A percentile compares a stretch with the other conserved stretches of the same genome.
Conservation (phyloP, 2,329 filamentous ascomycete genomes). For the Trichoderma brevicompactum region DNA sequence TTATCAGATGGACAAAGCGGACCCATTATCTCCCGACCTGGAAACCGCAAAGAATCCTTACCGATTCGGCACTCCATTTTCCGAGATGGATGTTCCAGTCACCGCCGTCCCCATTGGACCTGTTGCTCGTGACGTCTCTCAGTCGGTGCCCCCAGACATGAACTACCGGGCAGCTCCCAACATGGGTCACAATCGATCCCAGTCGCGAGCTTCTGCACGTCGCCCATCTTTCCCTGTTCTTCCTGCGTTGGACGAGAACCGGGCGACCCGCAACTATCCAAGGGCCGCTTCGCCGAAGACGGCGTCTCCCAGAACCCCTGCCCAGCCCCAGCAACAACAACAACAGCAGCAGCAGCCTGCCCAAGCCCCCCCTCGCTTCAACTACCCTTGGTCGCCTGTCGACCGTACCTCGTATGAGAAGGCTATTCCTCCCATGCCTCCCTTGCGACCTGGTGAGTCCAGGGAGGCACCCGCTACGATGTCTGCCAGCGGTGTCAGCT, state of each 20-base stretch:
- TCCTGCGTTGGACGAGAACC: conserved; percentile 71
- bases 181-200: conserved; percentile 48
- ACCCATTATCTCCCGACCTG: conserved; percentile 59
- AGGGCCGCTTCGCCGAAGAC: conserved; percentile 42
- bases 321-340: conserved; percentile 29
- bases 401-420: conserved; percentile 53
- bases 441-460: conserved; percentile 33
- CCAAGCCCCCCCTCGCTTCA: conserved; percentile 58
- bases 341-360: conserved; percentile 41
- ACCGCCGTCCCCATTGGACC: conserved; percentile 73
- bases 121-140: conserved; percentile 76
- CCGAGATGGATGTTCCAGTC: conserved; percentile 86
- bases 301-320: conserved; percentile 44
- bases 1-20: conserved; percentile 57
- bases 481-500: conserved; percentile 61
- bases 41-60: conserved; percentile 65
- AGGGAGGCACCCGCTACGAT: conserved; percentile 40
- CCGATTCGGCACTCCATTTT: conserved; percentile 83
- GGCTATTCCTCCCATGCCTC: conserved; percentile 46
- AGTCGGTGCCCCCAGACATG: conserved; percentile 95
- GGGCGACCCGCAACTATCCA: conserved; percentile 47
- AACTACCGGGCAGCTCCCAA: conserved; percentile 63
- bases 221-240: conserved; percentile 71
- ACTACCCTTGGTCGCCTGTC: conserved; percentile 61
- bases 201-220: conserved; percentile 61